Percentiles rank a stretch among this genome's conserved stretches.
phyloP scores from a whole-genome alignment of 495 filamentous ascomycete species.

The Neurospora sp. region DNA sequence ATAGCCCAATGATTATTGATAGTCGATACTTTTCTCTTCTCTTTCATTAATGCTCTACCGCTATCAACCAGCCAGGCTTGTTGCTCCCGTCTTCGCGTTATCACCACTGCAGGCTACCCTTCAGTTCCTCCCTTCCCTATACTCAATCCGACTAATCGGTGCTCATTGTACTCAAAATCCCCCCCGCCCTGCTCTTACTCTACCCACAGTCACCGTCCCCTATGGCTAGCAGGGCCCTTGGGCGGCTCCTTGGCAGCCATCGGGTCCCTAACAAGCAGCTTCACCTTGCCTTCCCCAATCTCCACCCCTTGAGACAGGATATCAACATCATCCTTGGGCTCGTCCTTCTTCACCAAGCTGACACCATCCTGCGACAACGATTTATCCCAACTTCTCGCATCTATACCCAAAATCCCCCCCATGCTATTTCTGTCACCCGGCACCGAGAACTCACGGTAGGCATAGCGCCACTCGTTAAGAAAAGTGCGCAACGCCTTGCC shows the following conservation, averaged over 20 bases:
- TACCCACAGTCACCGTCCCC: constrained; percentile 24
- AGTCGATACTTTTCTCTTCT: not conserved
- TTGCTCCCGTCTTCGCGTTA: not conserved
- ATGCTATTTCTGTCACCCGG: constrained; percentile 84
- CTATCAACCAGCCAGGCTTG: not conserved
- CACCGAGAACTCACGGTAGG: constrained; percentile 92
- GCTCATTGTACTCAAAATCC: not conserved
- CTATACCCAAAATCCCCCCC: constrained; percentile 90
- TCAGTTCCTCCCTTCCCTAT: not conserved
- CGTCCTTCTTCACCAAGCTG: constrained; percentile 36
- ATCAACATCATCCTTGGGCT: constrained; percentile 46
- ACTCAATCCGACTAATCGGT: not conserved
- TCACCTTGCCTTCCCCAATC: constrained; percentile 51
- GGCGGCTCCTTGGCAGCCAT: constrained; percentile 27
- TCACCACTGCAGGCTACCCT: not conserved
- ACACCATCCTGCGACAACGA: constrained; percentile 39
- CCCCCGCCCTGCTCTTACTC: not conserved
- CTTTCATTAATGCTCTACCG: not conserved
- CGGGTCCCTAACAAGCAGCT: constrained; percentile 44
- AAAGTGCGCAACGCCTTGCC: constrained; percentile 87
- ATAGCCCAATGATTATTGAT: not conserved
- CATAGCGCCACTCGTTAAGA: constrained; percentile 91
- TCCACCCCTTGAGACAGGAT: constrained; percentile 50
- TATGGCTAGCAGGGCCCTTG: constrained; percentile 38
- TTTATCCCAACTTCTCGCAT: constrained; percentile 82